Percentiles rank a stretch among this genome's conserved stretches.
These are phyloP conservation scores for Talaromyces wortmannii DNA, from an alignment of 495 filamentous ascomycete genomes.

Conservation along the genomic window DNA sequence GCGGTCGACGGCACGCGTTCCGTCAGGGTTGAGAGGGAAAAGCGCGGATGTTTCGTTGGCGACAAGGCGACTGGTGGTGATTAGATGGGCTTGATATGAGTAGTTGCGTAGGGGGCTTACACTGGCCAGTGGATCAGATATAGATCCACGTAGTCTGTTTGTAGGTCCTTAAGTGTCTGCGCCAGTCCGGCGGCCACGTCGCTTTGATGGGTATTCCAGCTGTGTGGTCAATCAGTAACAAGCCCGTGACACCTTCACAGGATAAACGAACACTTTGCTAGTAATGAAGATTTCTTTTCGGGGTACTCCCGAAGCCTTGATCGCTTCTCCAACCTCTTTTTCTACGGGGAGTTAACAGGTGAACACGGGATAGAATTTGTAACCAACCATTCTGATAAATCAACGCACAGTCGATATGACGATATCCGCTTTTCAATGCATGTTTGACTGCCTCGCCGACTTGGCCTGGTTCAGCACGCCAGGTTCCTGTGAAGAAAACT, in stretches of 20 bases:
- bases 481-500: not conserved
- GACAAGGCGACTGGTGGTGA: slow-evolving; percentile 27
- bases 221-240: not conserved
- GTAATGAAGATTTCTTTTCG: slow-evolving; percentile 67
- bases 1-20: slow-evolving; percentile 36
- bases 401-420: slow-evolving; percentile 65
- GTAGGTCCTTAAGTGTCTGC: slow-evolving; percentile 48
- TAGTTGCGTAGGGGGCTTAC: slow-evolving; percentile 6
- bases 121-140: slow-evolving; percentile 69
- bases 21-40: slow-evolving; percentile 52
- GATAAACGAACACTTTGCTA: slow-evolving; percentile 46
- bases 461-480: not conserved
- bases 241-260: not conserved
- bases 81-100: not conserved
- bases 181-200: slow-evolving; percentile 40
- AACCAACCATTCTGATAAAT: slow-evolving; percentile 50
- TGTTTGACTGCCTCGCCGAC: slow-evolving; percentile 24
- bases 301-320: slow-evolving; percentile 48
- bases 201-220: slow-evolving; percentile 27
- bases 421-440: slow-evolving; percentile 53
- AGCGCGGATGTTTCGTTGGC: slow-evolving; percentile 61
- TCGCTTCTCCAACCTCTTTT: slow-evolving; percentile 53
- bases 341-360: slow-evolving; percentile 25
- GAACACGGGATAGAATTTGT: not conserved
- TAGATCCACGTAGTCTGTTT: slow-evolving; percentile 61